These are phyloP conservation scores for Pythium plurisporium DNA, from an alignment of 352 stramenopile genomes.

Conservation along the genomic window DNA sequence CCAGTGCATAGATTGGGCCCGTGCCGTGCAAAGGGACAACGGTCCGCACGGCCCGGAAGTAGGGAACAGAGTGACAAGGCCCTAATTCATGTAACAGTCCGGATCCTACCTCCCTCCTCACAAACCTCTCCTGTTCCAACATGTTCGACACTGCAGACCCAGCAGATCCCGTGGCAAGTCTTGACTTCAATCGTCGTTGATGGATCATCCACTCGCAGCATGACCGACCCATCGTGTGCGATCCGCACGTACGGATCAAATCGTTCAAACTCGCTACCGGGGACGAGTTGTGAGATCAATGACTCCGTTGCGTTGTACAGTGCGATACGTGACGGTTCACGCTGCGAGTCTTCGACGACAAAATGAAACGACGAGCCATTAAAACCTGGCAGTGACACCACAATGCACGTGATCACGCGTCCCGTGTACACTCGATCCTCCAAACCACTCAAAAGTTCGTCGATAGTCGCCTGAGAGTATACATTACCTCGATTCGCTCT, in stretches of 20 bases:
- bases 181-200: background rate
- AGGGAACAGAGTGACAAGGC: no score
- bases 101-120: no score
- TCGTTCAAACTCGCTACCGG: background rate
- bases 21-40: no score
- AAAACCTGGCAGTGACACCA: conserved; percentile 1
- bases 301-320: background rate
- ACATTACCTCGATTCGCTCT: background rate
- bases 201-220: conserved; percentile 12
- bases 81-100: no score
- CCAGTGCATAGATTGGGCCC: no score
- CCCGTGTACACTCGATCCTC: conserved; percentile 6
- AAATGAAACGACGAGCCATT: conserved; percentile 8
- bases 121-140: no score
- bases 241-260: conserved; percentile 5
- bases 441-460: conserved; percentile 8
- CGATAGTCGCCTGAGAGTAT: background rate
- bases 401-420: background rate
- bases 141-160: conserved; percentile 5
- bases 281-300: conserved; percentile 1
- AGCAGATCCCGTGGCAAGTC: conserved; percentile 1
- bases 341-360: conserved; percentile 13
- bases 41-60: no score
- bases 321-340: conserved; percentile 1
- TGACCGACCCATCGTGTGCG: background rate